phyloP scores from a whole-genome alignment of 352 stramenopile genomes.

The Globisporangium canariense region DNA sequence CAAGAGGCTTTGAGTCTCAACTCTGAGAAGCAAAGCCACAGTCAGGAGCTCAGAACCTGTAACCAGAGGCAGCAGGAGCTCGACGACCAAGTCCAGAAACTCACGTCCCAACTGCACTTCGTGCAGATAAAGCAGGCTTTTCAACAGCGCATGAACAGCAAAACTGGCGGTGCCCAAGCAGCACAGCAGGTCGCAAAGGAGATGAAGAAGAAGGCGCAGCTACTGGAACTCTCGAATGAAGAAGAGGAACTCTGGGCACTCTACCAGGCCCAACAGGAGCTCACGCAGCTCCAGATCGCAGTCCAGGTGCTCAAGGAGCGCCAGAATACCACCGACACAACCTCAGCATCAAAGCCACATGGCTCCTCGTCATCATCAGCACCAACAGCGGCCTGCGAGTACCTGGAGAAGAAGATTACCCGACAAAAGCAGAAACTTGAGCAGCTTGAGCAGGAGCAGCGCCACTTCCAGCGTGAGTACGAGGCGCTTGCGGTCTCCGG shows the following conservation, averaged over 20 bases:
- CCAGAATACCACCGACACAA: neutral
- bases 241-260: constrained; percentile 58
- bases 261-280: constrained; percentile 52
- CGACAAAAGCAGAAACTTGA: constrained; percentile 42
- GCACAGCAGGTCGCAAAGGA: constrained; percentile 19
- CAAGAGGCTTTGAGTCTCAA: constrained; percentile 32
- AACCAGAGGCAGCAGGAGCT: constrained; percentile 29
- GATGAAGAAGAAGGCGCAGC: constrained; percentile 36
- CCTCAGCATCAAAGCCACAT: constrained; percentile 2
- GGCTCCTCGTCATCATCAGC: constrained; percentile 10
- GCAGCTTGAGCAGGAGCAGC: constrained; percentile 30
- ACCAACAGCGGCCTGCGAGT: constrained; percentile 30
- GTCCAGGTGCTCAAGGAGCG: constrained; percentile 38
- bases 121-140: constrained; percentile 50
- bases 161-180: constrained; percentile 15
- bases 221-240: constrained; percentile 41
- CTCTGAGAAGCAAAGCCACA: constrained; percentile 20
- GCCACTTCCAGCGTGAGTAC: constrained; percentile 30
- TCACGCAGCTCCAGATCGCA: constrained; percentile 54
- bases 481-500: constrained; percentile 35
- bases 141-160: constrained; percentile 36
- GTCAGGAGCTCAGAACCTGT: constrained; percentile 24
- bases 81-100: constrained; percentile 28
- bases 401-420: constrained; percentile 46
- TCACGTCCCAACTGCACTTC: constrained; percentile 39